phyloP scores from a whole-genome alignment of 352 stramenopile species.

The Globisporangium perplexum region DNA sequence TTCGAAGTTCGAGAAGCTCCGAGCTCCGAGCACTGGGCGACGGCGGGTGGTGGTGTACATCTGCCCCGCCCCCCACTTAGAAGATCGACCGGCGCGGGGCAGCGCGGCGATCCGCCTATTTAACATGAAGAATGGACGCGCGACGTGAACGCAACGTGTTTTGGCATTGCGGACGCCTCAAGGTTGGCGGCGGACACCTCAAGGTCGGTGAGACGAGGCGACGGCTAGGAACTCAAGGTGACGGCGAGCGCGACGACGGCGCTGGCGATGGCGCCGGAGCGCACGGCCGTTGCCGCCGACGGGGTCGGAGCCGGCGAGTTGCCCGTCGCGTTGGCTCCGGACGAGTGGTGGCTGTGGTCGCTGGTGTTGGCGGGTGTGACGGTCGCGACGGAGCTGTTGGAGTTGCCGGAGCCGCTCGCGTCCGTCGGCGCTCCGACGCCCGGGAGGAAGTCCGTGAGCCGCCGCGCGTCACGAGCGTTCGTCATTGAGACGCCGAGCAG shows the following conservation, averaged over 20 bases:
- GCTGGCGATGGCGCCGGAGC: constrained; percentile 12
- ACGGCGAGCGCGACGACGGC: constrained; percentile 21
- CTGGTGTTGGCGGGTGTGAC: constrained; percentile 1
- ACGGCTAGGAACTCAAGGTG: neutral
- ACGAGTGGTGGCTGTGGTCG: constrained; percentile 2
- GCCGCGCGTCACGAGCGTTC: neutral
- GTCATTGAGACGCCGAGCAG: constrained; percentile 1
- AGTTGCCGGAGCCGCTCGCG: constrained; percentile 7
- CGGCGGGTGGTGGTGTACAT: constrained; percentile 6
- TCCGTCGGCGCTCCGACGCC: constrained; percentile 7
- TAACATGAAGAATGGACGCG: constrained; percentile 1
- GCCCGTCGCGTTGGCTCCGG: constrained; percentile 13
- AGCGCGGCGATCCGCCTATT: neutral
- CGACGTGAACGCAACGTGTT: neutral
- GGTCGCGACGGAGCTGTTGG: constrained; percentile 8
- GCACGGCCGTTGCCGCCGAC: constrained; percentile 1
- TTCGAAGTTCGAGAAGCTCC: neutral
- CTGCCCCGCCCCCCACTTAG: constrained; percentile 1
- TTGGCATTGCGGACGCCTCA: too few species aligned
- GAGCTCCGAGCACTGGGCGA: too few species aligned
- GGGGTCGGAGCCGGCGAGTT: constrained; percentile 8
- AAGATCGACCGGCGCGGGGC: constrained; percentile 1
- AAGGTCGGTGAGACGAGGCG: too few species aligned
- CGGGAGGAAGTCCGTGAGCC: constrained; percentile 9
- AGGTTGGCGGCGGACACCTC: too few species aligned